Percentiles rank a stretch among this genome's conserved stretches.
Evolutionary conservation across 805 yeast species (phyloP).

Genomic region (Saturnispora sekii): DNA sequence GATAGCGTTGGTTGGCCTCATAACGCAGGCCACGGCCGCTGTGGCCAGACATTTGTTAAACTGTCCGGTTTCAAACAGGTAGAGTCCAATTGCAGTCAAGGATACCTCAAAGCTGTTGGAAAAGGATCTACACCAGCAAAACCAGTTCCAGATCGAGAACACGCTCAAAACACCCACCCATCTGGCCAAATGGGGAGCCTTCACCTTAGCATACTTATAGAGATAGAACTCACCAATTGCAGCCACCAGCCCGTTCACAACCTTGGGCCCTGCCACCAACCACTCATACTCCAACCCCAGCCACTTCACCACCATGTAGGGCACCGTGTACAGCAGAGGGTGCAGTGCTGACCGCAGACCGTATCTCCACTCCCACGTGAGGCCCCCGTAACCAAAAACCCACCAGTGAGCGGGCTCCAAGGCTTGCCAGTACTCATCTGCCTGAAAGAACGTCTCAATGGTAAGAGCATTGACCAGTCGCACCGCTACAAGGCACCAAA

Average conservation of each 20-base stretch:
- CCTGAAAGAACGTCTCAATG: constrained; percentile 76
- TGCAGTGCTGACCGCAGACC: constrained; percentile 71
- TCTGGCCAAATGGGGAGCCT: constrained; percentile 30
- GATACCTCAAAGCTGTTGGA: constrained; percentile 75
- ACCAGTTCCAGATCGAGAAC: constrained; percentile 73
- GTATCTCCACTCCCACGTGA: constrained; percentile 91
- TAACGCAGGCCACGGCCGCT: constrained; percentile 55
- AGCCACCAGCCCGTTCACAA: constrained; percentile 60
- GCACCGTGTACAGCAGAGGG: constrained; percentile 58
- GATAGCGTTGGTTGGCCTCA: constrained; percentile 77
- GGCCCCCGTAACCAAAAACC: constrained; percentile 70
- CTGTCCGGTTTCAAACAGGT: constrained; percentile 42
- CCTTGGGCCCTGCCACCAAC: constrained; percentile 48
- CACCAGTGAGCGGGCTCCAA: constrained; percentile 81
- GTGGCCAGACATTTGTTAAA: constrained; percentile 26
- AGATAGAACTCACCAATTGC: constrained; percentile 60
- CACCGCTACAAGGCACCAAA: constrained; percentile 25
- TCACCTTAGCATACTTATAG: constrained; percentile 32
- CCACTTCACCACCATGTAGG: constrained; percentile 28
- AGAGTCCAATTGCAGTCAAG: constrained; percentile 55
- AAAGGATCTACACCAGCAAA: constrained; percentile 70
- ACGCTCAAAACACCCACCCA: constrained; percentile 42
- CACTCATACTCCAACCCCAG: constrained; percentile 31
- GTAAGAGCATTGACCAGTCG: constrained; percentile 56
- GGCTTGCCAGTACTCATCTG: constrained; percentile 92